phyloP scores from a whole-genome alignment of 352 stramenopile species.

The Globisporangium carolinianum region DNA sequence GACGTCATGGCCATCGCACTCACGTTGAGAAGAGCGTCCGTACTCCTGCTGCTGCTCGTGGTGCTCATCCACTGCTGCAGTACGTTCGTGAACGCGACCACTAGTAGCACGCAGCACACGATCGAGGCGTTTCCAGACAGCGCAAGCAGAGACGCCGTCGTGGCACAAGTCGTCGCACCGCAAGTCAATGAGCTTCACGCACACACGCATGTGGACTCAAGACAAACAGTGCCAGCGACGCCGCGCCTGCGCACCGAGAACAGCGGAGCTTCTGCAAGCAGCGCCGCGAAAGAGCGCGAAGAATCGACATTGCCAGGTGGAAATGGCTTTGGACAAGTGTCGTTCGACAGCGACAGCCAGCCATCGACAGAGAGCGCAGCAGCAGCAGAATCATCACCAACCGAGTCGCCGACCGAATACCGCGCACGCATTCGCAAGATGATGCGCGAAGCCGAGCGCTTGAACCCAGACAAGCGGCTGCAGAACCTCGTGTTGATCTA shows the following conservation, averaged over 20 bases:
- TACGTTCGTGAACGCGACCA: neutral
- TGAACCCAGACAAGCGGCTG: constrained; percentile 20
- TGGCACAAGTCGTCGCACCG: constrained; percentile 6
- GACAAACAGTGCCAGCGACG: neutral
- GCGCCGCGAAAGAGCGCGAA: neutral
- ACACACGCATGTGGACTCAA: neutral
- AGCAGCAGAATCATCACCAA: constrained; percentile 1
- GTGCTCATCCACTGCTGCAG: no score
- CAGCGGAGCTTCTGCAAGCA: neutral
- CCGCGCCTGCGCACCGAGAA: neutral
- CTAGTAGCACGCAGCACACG: neutral
- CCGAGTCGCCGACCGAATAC: constrained; percentile 15
- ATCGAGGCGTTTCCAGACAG: constrained; percentile 7
- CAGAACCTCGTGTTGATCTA: constrained; percentile 23
- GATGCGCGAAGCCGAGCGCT: constrained; percentile 15
- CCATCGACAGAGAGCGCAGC: constrained; percentile 7
- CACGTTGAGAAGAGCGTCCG: no score
- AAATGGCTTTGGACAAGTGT: constrained; percentile 28
- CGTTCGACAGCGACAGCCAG: constrained; percentile 17
- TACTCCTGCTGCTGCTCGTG: no score
- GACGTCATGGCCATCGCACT: no score
- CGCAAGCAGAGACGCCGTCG: neutral
- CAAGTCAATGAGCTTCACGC: neutral
- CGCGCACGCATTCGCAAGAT: constrained; percentile 7
- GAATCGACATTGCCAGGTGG: constrained; percentile 5